A percentile compares a stretch with the other conserved stretches of the same genome.
Conservation (phyloP, 805 yeast species). For the Tetrapisispora taiwanensis region DNA sequence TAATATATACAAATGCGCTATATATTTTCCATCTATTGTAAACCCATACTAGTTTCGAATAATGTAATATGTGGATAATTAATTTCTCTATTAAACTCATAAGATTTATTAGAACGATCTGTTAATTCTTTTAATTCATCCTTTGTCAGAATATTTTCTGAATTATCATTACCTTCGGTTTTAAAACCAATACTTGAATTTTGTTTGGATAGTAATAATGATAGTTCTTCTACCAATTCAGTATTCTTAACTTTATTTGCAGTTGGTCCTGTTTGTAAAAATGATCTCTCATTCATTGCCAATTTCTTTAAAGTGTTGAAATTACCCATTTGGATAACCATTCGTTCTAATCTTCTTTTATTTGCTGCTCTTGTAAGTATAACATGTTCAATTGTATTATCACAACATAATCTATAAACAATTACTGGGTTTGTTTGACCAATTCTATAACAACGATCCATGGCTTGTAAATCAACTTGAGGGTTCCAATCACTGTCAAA, state of each 20-base stretch:
- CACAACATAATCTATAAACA: slow-evolving; percentile 65
- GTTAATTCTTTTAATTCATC: slow-evolving; percentile 41
- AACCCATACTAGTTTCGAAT: slow-evolving; percentile 31
- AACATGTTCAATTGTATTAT: slow-evolving; percentile 75
- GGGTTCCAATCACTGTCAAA: slow-evolving; percentile 98
- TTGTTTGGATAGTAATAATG: slow-evolving; percentile 32
- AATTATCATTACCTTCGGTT: slow-evolving; percentile 17
- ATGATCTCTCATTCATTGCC: slow-evolving; percentile 26
- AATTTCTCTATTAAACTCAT: slow-evolving; percentile 21
- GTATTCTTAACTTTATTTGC: slow-evolving; percentile 20
- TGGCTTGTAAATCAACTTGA: slow-evolving; percentile 91
- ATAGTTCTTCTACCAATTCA: slow-evolving; percentile 33
- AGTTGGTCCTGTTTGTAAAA: slow-evolving; percentile 13
- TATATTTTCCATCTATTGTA: slow-evolving; percentile 6
- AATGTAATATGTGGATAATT: slow-evolving; percentile 30
- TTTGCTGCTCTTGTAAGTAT: slow-evolving; percentile 68
- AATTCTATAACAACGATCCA: slow-evolving; percentile 89
- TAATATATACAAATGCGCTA: too few relatives aligned
- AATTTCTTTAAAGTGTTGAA: slow-evolving; percentile 37
- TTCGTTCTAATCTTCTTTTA: slow-evolving; percentile 66
- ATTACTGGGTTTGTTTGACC: slow-evolving; percentile 83
- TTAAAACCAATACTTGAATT: slow-evolving; percentile 31
- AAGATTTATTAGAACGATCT: slow-evolving; percentile 40
- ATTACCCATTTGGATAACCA: slow-evolving; percentile 60
- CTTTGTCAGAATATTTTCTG: slow-evolving; percentile 23